Evolutionary conservation across 106 monocot genomes (phyloP).

Genomic region (Triglochin maritima): DNA sequence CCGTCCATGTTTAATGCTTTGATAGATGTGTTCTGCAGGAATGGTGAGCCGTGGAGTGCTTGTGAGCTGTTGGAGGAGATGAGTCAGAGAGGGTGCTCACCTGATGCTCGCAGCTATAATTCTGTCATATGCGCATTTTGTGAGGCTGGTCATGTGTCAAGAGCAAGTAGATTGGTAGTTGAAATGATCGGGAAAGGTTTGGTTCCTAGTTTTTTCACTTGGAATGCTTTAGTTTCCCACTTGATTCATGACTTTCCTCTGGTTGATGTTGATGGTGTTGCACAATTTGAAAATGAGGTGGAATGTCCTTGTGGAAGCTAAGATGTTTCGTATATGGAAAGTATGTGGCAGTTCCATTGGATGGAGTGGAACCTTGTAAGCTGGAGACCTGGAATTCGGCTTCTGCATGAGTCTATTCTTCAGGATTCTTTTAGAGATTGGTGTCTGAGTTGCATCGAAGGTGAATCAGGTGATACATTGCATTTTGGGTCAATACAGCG

Average conservation of each 20-base stretch:
- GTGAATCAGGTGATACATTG: too few relatives aligned
- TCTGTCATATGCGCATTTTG: slow-evolving; percentile 33
- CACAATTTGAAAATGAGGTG: background rate
- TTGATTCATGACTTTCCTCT: background rate
- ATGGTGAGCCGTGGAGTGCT: slow-evolving; percentile 32
- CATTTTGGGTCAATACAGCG: too few relatives aligned
- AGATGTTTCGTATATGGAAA: too few relatives aligned
- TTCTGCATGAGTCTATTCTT: too few relatives aligned
- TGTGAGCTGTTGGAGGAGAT: slow-evolving; percentile 50
- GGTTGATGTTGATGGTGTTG: background rate
- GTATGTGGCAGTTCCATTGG: too few relatives aligned
- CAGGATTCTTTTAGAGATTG: too few relatives aligned
- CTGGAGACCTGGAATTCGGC: too few relatives aligned
- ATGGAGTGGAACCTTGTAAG: too few relatives aligned
- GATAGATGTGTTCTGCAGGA: slow-evolving; percentile 36
- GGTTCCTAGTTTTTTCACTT: background rate
- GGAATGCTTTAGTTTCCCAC: slow-evolving; percentile 3
- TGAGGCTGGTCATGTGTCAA: background rate
- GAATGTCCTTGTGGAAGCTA: background rate
- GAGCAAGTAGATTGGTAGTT: background rate
- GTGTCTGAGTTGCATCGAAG: too few relatives aligned
- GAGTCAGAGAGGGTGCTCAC: slow-evolving; percentile 36
- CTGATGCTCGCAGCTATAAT: slow-evolving; percentile 32
- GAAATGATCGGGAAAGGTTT: slow-evolving; percentile 6
- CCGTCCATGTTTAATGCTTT: slow-evolving; percentile 44